Percentiles rank a stretch among this genome's conserved stretches.
These are phyloP conservation scores for Helichrysum umbraculigerum DNA, from an alignment of 129 eudicot genomes.

Conservation along the genomic window DNA sequence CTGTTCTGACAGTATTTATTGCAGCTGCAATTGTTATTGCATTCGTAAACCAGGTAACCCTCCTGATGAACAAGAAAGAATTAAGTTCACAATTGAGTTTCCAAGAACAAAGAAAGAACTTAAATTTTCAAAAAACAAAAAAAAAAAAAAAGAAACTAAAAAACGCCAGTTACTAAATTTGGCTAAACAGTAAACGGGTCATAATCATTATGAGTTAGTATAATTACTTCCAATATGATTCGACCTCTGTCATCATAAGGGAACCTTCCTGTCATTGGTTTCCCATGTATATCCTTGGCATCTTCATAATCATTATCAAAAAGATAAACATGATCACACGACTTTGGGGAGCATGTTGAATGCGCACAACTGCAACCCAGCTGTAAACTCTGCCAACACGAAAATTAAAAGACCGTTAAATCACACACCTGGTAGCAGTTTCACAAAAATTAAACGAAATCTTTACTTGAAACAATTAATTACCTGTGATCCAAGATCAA, in stretches of 20 bases:
- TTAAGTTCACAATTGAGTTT: slow-evolving; percentile 4
- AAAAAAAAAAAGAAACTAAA: no score
- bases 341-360: slow-evolving; percentile 63
- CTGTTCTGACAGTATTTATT: slow-evolving; percentile 74
- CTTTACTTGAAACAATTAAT: not conserved
- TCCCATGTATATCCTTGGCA: slow-evolving; percentile 86
- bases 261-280: slow-evolving; percentile 81
- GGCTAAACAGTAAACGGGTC: not conserved
- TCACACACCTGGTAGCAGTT: not conserved
- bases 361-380: slow-evolving; percentile 76
- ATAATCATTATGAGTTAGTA: slow-evolving; percentile 5
- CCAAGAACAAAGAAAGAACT: not conserved
- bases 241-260: slow-evolving; percentile 92
- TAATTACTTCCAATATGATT: slow-evolving; percentile 73
- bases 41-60: slow-evolving; percentile 90
- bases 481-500: slow-evolving; percentile 67
- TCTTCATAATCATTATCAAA: slow-evolving; percentile 92
- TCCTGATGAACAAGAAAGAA: slow-evolving; percentile 49
- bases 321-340: slow-evolving; percentile 92
- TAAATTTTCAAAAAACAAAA: not conserved
- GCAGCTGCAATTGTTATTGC: slow-evolving; percentile 80
- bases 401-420: not conserved
- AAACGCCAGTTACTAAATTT: not conserved
- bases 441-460: not conserved
- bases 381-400: slow-evolving; percentile 62